Conservation (phyloP, 441 rosid species). For the Euphorbia schlechtendalii region DNA sequence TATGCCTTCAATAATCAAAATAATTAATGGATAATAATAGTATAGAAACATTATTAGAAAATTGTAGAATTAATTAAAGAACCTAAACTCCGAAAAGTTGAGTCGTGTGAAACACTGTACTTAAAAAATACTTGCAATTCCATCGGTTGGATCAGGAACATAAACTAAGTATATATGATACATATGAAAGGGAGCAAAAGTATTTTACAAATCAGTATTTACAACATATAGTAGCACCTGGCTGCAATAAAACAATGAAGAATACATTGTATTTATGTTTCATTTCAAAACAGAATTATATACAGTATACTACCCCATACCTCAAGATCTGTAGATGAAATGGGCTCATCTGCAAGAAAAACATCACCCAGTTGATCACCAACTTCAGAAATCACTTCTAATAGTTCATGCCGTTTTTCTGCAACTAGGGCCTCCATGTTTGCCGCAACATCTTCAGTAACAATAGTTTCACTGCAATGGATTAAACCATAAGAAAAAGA, state of each 20-base stretch:
- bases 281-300: not conserved
- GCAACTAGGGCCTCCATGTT: constrained; percentile 67
- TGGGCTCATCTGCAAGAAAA: constrained; percentile 82
- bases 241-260: not conserved
- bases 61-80: no score
- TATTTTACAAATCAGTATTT: no score
- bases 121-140: no score
- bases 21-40: no score
- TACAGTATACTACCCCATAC: constrained; percentile 29
- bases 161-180: no score
- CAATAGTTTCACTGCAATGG: constrained; percentile 71
- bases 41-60: no score
- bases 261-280: not conserved
- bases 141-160: no score
- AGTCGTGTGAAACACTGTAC: no score
- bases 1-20: no score
- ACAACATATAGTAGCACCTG: no score
- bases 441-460: constrained; percentile 63
- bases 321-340: constrained; percentile 74
- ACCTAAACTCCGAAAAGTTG: no score
- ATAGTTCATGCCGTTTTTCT: constrained; percentile 77
- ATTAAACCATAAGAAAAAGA: constrained; percentile 5
- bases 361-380: constrained; percentile 88
- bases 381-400: constrained; percentile 91
- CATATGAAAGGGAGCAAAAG: no score